Evolutionary conservation across 2,329 filamentous ascomycete genomes (phyloP), one percentile per base, ranked within the genome.

Genomic region (Dothistroma pini): DNA sequence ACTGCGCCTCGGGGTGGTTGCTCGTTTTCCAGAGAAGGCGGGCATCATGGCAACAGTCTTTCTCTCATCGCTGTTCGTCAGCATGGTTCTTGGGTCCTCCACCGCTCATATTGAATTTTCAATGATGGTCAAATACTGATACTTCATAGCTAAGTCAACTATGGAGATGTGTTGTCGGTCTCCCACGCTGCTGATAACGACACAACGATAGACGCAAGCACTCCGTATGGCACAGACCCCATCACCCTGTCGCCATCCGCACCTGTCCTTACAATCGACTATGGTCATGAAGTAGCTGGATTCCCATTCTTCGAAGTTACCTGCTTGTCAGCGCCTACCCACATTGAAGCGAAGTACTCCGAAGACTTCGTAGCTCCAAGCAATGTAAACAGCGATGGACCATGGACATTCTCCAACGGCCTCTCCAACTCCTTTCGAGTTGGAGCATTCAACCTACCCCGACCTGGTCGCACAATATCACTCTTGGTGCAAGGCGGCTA

Each of bases 401-500:
- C 75, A 0, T 75, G 68, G 61, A 63, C 66, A 1, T 74, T 68
- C 48, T 60, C 59, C 3, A 66, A 68, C 38, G 65, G 3, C 66
- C n/a, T 78, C 1, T 66, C 70, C 22, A 77, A 75, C 57, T 71
- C 68, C 1, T 78, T 75, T 58, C 72, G 77, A 1, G 67, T 73
- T 3, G 76, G 79, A 58, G 78, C 76, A 0, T 75, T 78, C 60
- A 71, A 77, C 11, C 41, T 78, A n/a, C 75, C 72, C 0, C 49
- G 60, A 0, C 10, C 56, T 0, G 76, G 77, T 2, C 56, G 62
- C 2, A 22, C 72, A 0, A 58, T 73, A 8, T 74, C 72, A 1
- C 75, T 70, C 21, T 72, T 79, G 41, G 58, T 78, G 0, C 77
- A 79, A 63, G 78, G 77, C 4, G 76, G 75, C 0, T 75, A 77